Conservation (phyloP, 2,329 filamentous ascomycete genomes). For the Geoglossum cookeanum region DNA sequence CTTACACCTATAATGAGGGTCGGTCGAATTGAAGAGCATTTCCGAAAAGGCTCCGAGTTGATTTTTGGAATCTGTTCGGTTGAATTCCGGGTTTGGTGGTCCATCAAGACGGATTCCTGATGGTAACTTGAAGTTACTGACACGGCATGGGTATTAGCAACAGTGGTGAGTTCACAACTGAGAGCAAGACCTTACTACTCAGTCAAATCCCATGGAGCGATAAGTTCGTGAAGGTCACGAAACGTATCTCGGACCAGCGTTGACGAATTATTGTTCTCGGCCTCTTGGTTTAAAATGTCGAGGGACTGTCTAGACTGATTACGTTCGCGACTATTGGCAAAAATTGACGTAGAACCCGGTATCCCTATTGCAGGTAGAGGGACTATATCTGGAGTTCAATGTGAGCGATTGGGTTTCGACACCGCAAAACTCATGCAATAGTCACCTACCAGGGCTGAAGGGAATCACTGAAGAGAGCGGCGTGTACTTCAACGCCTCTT, state of each 20-base stretch:
- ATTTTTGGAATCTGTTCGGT: not conserved
- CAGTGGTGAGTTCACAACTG: not conserved
- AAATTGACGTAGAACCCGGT: not conserved
- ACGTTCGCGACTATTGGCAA: not conserved
- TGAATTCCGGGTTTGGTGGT: not conserved
- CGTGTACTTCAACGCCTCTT: constrained; percentile 64
- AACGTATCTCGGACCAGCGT: not conserved
- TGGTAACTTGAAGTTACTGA: not conserved
- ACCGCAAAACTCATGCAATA: not conserved
- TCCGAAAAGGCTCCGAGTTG: constrained; percentile 31
- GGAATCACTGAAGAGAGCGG: constrained; percentile 65
- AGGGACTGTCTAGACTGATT: not conserved
- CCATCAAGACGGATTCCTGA: not conserved
- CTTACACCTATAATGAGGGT: constrained; percentile 26
- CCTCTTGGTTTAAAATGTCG: not conserved
- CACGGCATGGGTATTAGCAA: not conserved
- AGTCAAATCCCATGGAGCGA: not conserved
- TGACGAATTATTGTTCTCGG: not conserved
- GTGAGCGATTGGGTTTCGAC: not conserved
- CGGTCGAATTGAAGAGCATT: constrained; percentile 27
- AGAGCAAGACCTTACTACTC: not conserved
- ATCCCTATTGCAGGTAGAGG: constrained; percentile 3
- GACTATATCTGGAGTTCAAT: not conserved
- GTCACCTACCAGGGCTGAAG: constrained; percentile 30
- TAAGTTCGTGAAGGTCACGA: not conserved